Base-by-base conservation (phyloP, 768 basidiomycete species). In the Leccinum subgranulosum region DNA sequence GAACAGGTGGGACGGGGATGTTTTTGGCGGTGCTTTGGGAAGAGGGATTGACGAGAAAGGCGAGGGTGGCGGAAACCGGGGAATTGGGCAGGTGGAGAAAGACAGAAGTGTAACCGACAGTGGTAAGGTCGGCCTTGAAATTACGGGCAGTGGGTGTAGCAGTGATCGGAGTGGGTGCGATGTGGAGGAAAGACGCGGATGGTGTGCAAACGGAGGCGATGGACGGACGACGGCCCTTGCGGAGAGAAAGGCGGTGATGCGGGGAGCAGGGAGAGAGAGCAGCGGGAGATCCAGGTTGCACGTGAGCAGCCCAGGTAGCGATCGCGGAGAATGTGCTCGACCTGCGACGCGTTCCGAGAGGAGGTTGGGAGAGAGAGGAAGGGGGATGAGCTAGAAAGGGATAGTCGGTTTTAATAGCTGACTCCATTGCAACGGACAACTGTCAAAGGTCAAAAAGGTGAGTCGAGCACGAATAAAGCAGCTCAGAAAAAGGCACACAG, bases 211-310 rank as follows among this genome's bases (percentile, higher is more conserved):
- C 61, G 60, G 79, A 78, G 15, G 74, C 64, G 56, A 80, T 71
- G 12, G 77, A 77, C 1, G 73, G 59, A 34, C 73, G 60, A 46
- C 74, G 71, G 17, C 63, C 51, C 54, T 58, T 63, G 9, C 69
- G 43, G 17, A 71, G 62, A 15, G 78, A 75, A 29, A 68, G 60
- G 25, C 74, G 73, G 54, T 73, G 75, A 55, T 64, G 63, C 3
- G 80, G 75, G 6, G 78, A 78, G 29, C 66, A 64, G 2, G 80
- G 77, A 34, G 77, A 72, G n/a, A 64, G 51, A 11, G 77, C 74
- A 0, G 71, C 76, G 3, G 88, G 87, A 15, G 87, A 84, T 6
- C 87, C 88, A 5, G 88, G 88, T 56, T 86, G 83, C 54, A 90
- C 85, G 60, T 74, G 77, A 19, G 82, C 73, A 5, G 82, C 85